phyloP scores from a whole-genome alignment of 176 grass and related monocot species.

The Oryza meyeriana region DNA sequence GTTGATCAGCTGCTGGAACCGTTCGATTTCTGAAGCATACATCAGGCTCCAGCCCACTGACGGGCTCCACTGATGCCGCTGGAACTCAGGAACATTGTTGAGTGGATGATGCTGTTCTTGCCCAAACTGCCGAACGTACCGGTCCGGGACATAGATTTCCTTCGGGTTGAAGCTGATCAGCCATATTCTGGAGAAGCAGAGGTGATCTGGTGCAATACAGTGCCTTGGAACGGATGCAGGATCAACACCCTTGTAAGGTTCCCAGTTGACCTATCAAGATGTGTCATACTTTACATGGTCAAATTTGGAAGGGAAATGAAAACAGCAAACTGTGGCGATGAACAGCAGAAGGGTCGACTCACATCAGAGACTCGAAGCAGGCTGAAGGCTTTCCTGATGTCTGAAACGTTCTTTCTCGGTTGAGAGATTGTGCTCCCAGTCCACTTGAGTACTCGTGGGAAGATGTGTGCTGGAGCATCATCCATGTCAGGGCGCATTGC shows the following conservation, averaged over 20 bases:
- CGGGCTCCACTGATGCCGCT: conserved; percentile 3
- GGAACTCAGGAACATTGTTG: background rate
- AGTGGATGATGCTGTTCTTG: conserved; percentile 11
- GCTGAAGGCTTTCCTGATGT: background rate
- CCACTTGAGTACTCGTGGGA: conserved; percentile 5
- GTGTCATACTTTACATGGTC: background rate
- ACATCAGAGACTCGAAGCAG: conserved; percentile 24
- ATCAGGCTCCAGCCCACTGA: conserved; percentile 18
- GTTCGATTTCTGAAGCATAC: conserved; percentile 20
- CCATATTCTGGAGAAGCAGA: conserved; percentile 28
- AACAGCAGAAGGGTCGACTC: background rate
- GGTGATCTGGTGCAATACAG: background rate
- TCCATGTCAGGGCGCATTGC: background rate
- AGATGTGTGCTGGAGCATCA: conserved; percentile 13
- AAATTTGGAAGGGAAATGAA: background rate
- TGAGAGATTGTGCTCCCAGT: background rate
- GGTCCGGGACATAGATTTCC: conserved; percentile 26
- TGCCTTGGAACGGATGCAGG: conserved; percentile 6
- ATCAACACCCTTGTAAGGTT: conserved; percentile 23
- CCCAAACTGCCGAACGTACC: conserved; percentile 35
- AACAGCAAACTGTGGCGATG: background rate
- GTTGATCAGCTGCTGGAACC: background rate
- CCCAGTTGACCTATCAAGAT: conserved; percentile 14
- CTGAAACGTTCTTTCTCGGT: background rate
- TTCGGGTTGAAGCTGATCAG: conserved; percentile 8